Conservation (phyloP, 148 eudicot genomes). For the Dysphania ambrosioides region DNA sequence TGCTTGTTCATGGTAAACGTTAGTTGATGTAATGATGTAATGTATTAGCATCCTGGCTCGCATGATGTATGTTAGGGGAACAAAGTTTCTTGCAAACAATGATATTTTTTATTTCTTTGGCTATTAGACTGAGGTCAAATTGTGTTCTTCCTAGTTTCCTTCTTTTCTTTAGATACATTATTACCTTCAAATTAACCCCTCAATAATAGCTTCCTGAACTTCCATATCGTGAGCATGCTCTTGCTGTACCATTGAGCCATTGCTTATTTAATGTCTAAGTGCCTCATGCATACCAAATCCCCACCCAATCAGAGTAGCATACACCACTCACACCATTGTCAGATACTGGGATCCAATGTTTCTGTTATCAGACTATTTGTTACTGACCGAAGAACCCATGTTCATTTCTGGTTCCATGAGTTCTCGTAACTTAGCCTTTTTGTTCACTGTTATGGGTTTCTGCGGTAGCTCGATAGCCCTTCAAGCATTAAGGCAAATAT, state of each 20-base stretch:
- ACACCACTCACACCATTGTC: no score
- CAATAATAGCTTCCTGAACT: background rate
- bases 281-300: background rate
- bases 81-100: no score
- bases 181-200: background rate
- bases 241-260: background rate
- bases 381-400: background rate
- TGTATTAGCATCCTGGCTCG: no score
- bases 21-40: no score
- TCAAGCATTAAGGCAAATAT: background rate
- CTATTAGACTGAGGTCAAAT: no score
- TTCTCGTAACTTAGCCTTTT: background rate
- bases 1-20: no score
- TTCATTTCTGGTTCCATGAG: background rate
- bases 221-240: background rate
- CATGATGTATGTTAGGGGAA: no score
- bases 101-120: no score
- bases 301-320: no score
- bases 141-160: no score
- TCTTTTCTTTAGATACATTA: no score
- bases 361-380: background rate
- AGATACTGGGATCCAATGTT: no score
- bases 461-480: background rate
- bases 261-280: background rate
- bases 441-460: background rate